Evolutionary conservation across 2,329 filamentous ascomycete species (phyloP), one percentile per base, ranked within the genome.

Genomic region (Cytospora piceicola): DNA sequence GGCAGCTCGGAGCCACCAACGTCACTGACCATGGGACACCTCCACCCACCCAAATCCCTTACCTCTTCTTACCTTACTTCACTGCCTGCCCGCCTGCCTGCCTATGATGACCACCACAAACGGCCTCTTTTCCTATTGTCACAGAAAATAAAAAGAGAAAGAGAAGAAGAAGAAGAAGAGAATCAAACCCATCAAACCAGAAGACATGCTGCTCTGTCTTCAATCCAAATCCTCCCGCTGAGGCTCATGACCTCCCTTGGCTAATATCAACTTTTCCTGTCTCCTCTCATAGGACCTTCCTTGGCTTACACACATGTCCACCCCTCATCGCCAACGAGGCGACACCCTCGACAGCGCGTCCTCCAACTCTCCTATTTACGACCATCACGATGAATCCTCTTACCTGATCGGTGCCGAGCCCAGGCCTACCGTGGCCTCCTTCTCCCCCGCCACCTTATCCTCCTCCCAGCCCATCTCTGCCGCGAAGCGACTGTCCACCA

Each of bases 381-480:
- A 90, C 65, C 32, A 52, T n/a, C 86, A 90, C 65, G 85, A 86
- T 49, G 85, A 88, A 6, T 82, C 90, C 59, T 80, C 82, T 65
- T 81, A 84, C 32, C 83, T 85, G 15, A 85, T 88, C 52, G 87
- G 76, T 72, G 73, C 78, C 72, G 69, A 77, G 70, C 78, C 79
- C 34, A 83, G 83, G 59, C 90, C 93, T 56, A 98, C 94, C 55
- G 88, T 91, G 75, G 95, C 95, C 69, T 86, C 92, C 73, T 99
- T 99, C 81, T 95, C 94, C 6, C 94, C 95, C 36, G 86, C 90
- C 27, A 92, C 90, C 27, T 85, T 94, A 70, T 90, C 88, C 54
- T 85, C 88, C 6, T 83, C 90, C 56, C 82, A 82, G 63, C 80
- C 83, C 65, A 81, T 85, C 36, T 83, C 86, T 14, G 85, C 88